A percentile compares a stretch with the other conserved stretches of the same genome.
Conservation (phyloP, 1,284 basidiomycete genomes). For the Takashimella koratensis region DNA sequence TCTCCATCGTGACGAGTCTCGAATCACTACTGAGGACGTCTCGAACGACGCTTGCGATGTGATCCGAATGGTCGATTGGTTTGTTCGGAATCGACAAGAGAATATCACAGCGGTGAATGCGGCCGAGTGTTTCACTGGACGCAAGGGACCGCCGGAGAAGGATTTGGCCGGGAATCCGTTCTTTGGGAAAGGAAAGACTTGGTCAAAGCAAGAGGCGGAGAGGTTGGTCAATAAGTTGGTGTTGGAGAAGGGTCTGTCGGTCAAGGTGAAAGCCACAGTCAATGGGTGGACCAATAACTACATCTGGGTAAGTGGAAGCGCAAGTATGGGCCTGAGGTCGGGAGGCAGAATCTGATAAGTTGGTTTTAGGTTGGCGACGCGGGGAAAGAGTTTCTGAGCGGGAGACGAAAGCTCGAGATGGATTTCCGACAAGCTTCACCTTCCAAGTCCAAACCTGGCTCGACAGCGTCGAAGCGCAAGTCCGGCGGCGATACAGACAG, state of each 20-base stretch:
- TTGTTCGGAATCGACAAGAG: constrained; percentile 16
- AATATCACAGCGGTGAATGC: constrained; percentile 41
- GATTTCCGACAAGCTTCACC: constrained; percentile 29
- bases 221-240: constrained; percentile 42
- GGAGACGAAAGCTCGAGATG: constrained; percentile 29
- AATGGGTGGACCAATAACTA: constrained; percentile 47
- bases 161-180: constrained; percentile 29
- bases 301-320: constrained; percentile 39
- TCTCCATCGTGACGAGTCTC: constrained; percentile 28
- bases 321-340: too few species aligned
- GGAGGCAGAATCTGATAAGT: too few species aligned
- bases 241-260: constrained; percentile 39
- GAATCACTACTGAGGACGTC: constrained; percentile 38
- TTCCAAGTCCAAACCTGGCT: constrained; percentile 16
- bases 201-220: constrained; percentile 39
- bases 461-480: constrained; percentile 2
- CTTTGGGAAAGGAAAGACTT: constrained; percentile 40
- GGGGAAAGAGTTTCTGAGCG: constrained; percentile 22
- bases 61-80: constrained; percentile 35
- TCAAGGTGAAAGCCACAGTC: constrained; percentile 31
- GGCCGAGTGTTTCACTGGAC: constrained; percentile 43
- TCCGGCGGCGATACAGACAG: neutral
- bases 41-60: constrained; percentile 31
- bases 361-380: constrained; percentile 30
- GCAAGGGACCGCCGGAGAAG: constrained; percentile 28